Evolutionary conservation across 768 basidiomycete species (phyloP).

Genomic region (Collybia sordida): DNA sequence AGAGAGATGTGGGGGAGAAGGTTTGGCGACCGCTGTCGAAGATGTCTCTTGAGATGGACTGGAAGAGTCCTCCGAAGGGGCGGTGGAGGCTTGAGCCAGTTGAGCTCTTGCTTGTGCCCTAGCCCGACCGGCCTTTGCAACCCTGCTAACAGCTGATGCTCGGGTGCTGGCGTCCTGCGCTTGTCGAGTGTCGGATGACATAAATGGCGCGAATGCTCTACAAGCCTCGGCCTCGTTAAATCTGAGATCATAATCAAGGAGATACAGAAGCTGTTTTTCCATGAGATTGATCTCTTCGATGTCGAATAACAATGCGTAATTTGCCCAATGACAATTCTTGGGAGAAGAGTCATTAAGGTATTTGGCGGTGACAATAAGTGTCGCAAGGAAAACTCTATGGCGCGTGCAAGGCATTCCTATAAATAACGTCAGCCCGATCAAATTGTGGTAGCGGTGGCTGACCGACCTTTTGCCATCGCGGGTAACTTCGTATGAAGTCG

Average conservation of each 20-base stretch:
- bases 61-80: conserved; percentile 41
- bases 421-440: conserved; percentile 3
- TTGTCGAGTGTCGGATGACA: conserved; percentile 28
- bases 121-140: conserved; percentile 49
- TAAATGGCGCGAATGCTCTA: conserved; percentile 67
- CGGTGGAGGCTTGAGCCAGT: conserved; percentile 39
- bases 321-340: conserved; percentile 93
- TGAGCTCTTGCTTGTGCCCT: conserved; percentile 40
- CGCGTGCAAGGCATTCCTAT: conserved; percentile 87
- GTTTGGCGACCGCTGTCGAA: conserved; percentile 27
- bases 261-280: conserved; percentile 93
- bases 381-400: conserved; percentile 94
- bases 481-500: conserved; percentile 81
- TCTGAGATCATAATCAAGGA: conserved; percentile 91
- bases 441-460: conserved; percentile 3
- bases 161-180: conserved; percentile 37
- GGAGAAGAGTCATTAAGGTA: conserved; percentile 97
- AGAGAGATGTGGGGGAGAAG: conserved; percentile 46
- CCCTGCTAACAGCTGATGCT: conserved; percentile 50
- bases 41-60: conserved; percentile 18
- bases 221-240: conserved; percentile 85
- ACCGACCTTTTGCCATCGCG: conserved; percentile 78
- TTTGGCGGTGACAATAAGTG: conserved; percentile 94
- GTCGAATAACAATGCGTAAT: conserved; percentile 75
- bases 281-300: conserved; percentile 87